These are phyloP conservation scores for Fusarium oxysporum DNA, from an alignment of 2,329 filamentous ascomycete genomes.

Conservation along the genomic window DNA sequence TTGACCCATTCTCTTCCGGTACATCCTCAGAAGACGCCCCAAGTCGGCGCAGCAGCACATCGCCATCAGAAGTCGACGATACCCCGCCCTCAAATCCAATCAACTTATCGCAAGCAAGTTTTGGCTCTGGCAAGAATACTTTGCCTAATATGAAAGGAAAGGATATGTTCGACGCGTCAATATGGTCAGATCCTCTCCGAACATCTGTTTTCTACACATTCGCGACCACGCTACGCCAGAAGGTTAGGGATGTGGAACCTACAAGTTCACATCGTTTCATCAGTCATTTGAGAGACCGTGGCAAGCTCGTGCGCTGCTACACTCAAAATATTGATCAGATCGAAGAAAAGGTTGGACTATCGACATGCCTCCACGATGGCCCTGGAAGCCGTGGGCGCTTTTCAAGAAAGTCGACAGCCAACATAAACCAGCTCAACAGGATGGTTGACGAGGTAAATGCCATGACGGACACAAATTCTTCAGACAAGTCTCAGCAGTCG, in stretches of 20 bases:
- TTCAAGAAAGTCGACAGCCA: constrained; percentile 60
- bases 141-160: constrained; percentile 75
- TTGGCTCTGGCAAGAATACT: constrained; percentile 48
- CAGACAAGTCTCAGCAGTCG: constrained; percentile 37
- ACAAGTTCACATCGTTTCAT: constrained; percentile 77
- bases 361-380: constrained; percentile 70
- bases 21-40: constrained; percentile 53
- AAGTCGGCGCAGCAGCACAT: constrained; percentile 52
- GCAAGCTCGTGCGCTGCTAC: constrained; percentile 77
- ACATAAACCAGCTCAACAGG: constrained; percentile 49
- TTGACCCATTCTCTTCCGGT: constrained; percentile 61
- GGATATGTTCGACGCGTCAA: constrained; percentile 77
- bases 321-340: constrained; percentile 82
- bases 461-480: constrained; percentile 33
- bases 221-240: constrained; percentile 74
- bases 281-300: constrained; percentile 72
- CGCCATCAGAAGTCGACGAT: constrained; percentile 60
- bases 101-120: constrained; percentile 52
- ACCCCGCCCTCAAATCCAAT: constrained; percentile 55
- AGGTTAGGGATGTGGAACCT: constrained; percentile 70
- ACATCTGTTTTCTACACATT: constrained; percentile 81
- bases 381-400: constrained; percentile 72
- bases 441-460: constrained; percentile 52
- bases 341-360: constrained; percentile 76
- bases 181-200: constrained; percentile 75